phyloP scores from a whole-genome alignment of 345 rosid genomes.

The Odontarrhena argentea region DNA sequence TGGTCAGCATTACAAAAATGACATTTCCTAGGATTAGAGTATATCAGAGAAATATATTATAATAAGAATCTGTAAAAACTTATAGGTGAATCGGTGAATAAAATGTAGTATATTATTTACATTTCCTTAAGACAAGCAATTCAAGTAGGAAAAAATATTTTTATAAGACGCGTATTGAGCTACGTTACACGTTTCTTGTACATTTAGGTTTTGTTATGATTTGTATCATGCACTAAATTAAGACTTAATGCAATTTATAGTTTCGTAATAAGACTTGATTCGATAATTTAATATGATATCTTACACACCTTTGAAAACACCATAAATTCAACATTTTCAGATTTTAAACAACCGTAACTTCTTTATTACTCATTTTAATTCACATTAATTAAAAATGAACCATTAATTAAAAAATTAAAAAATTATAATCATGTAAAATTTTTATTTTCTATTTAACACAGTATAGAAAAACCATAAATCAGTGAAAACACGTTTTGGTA shows the following conservation, averaged over 20 bases:
- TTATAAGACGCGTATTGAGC: slow-evolving; percentile 12
- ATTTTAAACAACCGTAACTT: neutral
- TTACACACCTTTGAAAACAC: neutral
- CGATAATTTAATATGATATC: slow-evolving; percentile 8
- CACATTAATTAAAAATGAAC: neutral
- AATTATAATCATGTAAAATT: no score
- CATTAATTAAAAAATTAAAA: no score
- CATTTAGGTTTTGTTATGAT: slow-evolving; percentile 4
- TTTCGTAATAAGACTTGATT: slow-evolving; percentile 29
- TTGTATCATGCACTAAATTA: neutral
- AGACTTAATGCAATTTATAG: neutral
- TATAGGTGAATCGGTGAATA: slow-evolving; percentile 26
- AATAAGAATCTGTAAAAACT: slow-evolving; percentile 9
- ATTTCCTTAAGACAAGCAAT: slow-evolving; percentile 22
- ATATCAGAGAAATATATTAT: neutral
- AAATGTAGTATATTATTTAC: neutral
- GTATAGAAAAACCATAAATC: no score
- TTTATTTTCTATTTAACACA: no score
- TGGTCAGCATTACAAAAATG: slow-evolving; percentile 10
- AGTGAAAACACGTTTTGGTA: neutral
- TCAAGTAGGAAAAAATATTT: neutral
- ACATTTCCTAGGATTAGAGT: slow-evolving; percentile 13
- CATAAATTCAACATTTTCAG: slow-evolving; percentile 17
- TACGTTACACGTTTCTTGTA: slow-evolving; percentile 39
- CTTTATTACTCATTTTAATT: neutral